Percentiles rank a stretch among this genome's conserved stretches.
These are phyloP conservation scores for Leishmania gerbilli DNA, from an alignment of 208 protist genomes.

Conservation along the genomic window DNA sequence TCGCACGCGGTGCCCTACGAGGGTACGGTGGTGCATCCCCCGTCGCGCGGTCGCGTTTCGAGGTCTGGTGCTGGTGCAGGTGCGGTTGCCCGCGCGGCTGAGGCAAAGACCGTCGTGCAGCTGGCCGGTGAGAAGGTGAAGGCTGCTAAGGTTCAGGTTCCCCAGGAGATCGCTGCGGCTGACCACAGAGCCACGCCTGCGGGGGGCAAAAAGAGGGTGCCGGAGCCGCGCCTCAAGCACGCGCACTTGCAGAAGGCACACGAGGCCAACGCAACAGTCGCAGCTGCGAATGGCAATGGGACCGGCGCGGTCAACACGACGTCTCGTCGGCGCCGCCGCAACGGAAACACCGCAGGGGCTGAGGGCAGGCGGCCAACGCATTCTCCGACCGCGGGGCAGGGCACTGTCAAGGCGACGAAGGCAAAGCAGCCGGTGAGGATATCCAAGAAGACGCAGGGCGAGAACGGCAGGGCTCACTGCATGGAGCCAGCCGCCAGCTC, in stretches of 20 bases:
- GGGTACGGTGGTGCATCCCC: slow-evolving; percentile 5
- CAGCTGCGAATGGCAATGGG: neutral
- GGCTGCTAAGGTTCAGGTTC: neutral
- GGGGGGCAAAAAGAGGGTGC: neutral
- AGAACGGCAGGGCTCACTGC: neutral
- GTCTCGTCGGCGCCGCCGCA: neutral
- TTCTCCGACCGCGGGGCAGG: neutral
- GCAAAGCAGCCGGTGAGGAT: neutral
- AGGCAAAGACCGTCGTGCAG: neutral
- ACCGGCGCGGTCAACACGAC: neutral
- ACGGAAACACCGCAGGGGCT: neutral
- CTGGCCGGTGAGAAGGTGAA: neutral
- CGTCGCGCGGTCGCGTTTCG: neutral
- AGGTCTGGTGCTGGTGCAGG: neutral
- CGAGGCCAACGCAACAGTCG: neutral
- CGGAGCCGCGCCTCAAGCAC: neutral
- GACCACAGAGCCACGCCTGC: neutral
- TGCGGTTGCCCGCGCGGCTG: neutral
- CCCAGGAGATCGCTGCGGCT: neutral
- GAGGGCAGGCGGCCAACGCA: neutral
- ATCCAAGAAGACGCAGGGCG: neutral
- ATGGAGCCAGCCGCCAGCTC: neutral
- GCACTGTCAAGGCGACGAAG: neutral
- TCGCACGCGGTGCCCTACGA: slow-evolving; percentile 23
- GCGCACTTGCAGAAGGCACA: no score